Conservation (phyloP, 2,329 filamentous ascomycete genomes). For the Ascochyta koolunga region DNA sequence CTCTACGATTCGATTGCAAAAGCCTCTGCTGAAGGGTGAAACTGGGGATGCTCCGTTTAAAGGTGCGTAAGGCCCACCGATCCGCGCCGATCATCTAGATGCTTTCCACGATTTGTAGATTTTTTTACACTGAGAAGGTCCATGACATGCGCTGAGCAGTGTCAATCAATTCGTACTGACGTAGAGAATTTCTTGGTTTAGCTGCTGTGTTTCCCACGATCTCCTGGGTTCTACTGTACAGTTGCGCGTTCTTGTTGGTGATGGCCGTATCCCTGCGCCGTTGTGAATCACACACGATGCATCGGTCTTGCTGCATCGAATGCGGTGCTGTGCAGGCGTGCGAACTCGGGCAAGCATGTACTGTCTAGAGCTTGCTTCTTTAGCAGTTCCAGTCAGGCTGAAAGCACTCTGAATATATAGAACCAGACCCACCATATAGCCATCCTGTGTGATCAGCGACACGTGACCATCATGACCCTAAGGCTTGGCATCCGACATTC, state of each 20-base stretch:
- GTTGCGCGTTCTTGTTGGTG: neutral
- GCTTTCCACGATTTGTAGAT: neutral
- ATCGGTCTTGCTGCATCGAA: too few relatives aligned
- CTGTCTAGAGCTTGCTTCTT: neutral
- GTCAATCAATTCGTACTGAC: neutral
- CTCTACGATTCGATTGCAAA: conserved; percentile 23
- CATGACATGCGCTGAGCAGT: neutral
- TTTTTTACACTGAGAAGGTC: neutral
- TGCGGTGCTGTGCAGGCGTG: too few relatives aligned
- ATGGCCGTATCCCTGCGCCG: conserved; percentile 10
- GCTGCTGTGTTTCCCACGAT: neutral
- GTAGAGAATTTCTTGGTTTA: neutral
- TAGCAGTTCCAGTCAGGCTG: neutral
- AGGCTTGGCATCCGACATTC: conserved; percentile 11
- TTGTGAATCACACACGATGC: conserved; percentile 9
- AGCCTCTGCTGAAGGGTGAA: neutral
- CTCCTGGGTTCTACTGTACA: neutral
- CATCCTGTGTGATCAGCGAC: neutral
- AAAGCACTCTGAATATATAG: neutral
- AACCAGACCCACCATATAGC: too few relatives aligned
- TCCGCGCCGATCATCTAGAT: conserved; percentile 15
- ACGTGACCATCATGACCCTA: conserved; percentile 7
- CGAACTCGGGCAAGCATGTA: neutral
- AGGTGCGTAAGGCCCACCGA: conserved; percentile 13
- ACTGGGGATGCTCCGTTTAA: conserved; percentile 13